These are phyloP conservation scores for Kazachstania viticola DNA, from an alignment of 805 yeast genomes.

Conservation along the genomic window DNA sequence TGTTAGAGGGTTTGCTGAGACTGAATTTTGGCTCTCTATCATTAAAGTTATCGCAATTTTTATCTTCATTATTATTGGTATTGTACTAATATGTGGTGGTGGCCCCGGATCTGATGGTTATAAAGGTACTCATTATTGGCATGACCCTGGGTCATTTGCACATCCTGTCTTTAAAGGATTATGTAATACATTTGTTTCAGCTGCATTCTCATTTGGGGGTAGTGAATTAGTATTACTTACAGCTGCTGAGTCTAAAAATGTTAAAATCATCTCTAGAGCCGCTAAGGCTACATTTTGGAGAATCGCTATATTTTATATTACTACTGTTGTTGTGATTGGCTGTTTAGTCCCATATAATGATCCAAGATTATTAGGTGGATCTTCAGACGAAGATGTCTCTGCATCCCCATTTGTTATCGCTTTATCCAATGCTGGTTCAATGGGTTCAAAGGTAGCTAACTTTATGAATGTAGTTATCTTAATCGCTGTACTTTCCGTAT, in stretches of 20 bases:
- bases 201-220: slow-evolving; percentile 67
- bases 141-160: slow-evolving; percentile 42
- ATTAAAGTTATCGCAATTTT: slow-evolving; percentile 36
- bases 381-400: slow-evolving; percentile 35
- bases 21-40: slow-evolving; percentile 36
- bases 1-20: slow-evolving; percentile 39
- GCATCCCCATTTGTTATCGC: slow-evolving; percentile 51
- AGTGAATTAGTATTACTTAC: slow-evolving; percentile 62
- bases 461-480: slow-evolving; percentile 49
- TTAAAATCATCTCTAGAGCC: slow-evolving; percentile 50
- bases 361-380: slow-evolving; percentile 36
- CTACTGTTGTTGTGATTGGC: slow-evolving; percentile 45
- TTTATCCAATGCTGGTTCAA: slow-evolving; percentile 41
- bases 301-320: slow-evolving; percentile 44
- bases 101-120: slow-evolving; percentile 24
- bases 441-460: slow-evolving; percentile 39
- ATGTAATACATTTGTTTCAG: slow-evolving; percentile 35
- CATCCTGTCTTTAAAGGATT: slow-evolving; percentile 42
- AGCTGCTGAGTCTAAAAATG: slow-evolving; percentile 58
- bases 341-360: slow-evolving; percentile 45
- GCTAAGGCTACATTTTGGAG: slow-evolving; percentile 61
- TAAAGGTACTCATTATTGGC: slow-evolving; percentile 29
- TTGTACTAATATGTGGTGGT: slow-evolving; percentile 35
- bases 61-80: slow-evolving; percentile 41
- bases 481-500: slow-evolving; percentile 48